Conservation (phyloP, 179 eudicot genomes). For the Actinidia polygama region DNA sequence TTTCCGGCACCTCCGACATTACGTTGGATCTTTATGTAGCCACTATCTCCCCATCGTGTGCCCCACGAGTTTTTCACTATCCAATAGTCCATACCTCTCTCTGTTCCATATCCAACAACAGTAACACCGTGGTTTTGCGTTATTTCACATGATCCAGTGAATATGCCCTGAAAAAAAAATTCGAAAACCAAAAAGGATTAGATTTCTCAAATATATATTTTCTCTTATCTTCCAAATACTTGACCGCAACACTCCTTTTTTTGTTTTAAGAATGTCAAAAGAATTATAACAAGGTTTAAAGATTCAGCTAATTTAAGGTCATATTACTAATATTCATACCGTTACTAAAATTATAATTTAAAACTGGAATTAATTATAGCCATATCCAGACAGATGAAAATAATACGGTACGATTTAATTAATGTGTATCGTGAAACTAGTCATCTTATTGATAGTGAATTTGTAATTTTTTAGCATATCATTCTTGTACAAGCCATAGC, state of each 20-base stretch:
- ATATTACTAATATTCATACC: no score
- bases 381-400: no score
- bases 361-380: no score
- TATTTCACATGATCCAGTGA: conserved; percentile 59
- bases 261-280: neutral
- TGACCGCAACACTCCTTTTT: neutral
- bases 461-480: no score
- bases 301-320: neutral
- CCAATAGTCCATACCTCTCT: conserved; percentile 43
- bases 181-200: neutral
- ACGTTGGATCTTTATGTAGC: conserved; percentile 62
- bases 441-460: no score
- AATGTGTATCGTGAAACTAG: no score
- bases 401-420: no score
- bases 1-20: conserved; percentile 35
- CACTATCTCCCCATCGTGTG: conserved; percentile 40
- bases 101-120: conserved; percentile 63
- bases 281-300: neutral
- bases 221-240: neutral
- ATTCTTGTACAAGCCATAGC: no score
- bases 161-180: conserved; percentile 47
- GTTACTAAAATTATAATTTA: no score
- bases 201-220: no score
- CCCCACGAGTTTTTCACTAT: conserved; percentile 54
- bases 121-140: conserved; percentile 62